Percentiles rank a stretch among this genome's conserved stretches.
phyloP scores from a whole-genome alignment of 139 green algal species.

The Asterochloris erici region DNA sequence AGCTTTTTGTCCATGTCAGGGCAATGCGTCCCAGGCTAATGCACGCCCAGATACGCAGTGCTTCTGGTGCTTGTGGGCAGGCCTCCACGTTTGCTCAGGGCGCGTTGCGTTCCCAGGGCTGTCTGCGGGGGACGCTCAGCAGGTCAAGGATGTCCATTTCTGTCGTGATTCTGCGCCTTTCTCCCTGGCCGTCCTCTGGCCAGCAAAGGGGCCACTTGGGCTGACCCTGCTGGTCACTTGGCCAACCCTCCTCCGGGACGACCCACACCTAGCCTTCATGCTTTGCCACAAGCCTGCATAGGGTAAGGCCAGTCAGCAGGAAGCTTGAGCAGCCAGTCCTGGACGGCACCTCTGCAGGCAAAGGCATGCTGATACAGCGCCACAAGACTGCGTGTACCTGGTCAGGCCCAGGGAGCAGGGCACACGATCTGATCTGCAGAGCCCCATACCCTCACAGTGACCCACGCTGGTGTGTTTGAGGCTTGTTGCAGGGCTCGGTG shows the following conservation, averaged over 20 bases:
- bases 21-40: too few species aligned
- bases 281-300: conserved; percentile 31
- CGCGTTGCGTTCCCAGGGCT: conserved; percentile 31
- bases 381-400: too few species aligned
- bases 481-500: background rate
- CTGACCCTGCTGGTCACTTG: background rate
- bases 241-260: conserved; percentile 25
- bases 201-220: conserved; percentile 38
- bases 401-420: background rate
- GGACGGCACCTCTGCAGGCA: background rate
- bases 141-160: conserved; percentile 49
- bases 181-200: too few species aligned
- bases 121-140: conserved; percentile 29
- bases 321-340: background rate
- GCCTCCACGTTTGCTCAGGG: conserved; percentile 1
- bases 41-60: too few species aligned
- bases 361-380: background rate
- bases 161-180: conserved; percentile 13
- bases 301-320: background rate
- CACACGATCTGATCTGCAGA: background rate
- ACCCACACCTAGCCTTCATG: conserved; percentile 16
- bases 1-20: too few species aligned
- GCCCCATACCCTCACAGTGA: background rate
- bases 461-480: background rate
- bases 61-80: background rate